These are phyloP conservation scores for Gastrolobium bilobum DNA, from an alignment of 306 rosid species.

Conservation along the genomic window DNA sequence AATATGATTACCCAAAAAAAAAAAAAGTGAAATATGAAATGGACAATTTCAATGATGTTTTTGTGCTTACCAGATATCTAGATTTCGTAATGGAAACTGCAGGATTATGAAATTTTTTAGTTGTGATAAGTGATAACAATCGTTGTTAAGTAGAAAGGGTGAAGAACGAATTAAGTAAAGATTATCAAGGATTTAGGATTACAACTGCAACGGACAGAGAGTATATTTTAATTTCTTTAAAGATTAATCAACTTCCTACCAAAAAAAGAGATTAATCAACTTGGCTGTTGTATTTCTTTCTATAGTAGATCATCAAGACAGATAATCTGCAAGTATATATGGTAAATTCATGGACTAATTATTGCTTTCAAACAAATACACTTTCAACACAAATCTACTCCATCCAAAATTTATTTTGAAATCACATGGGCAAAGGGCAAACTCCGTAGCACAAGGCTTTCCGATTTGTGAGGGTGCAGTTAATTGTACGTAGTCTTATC, in stretches of 20 bases:
- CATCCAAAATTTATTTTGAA: neutral
- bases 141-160: neutral
- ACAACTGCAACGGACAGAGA: conserved; percentile 1
- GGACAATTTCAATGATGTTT: neutral
- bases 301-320: neutral
- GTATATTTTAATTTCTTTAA: neutral
- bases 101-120: neutral
- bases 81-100: conserved; percentile 34
- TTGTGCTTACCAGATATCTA: neutral
- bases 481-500: too few relatives aligned
- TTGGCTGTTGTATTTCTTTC: conserved; percentile 12
- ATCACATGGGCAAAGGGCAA: too few relatives aligned
- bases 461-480: too few relatives aligned
- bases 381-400: neutral
- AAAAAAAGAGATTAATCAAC: too few relatives aligned
- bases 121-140: conserved; percentile 4
- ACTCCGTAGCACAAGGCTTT: too few relatives aligned
- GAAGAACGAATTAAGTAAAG: neutral
- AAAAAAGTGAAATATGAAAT: neutral
- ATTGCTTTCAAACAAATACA: neutral
- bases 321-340: neutral
- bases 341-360: neutral
- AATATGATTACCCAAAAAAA: too few relatives aligned
- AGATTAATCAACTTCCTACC: neutral
- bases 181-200: neutral